A percentile compares a stretch with the other conserved stretches of the same genome.
phyloP scores from a whole-genome alignment of 768 basidiomycete genomes.

The Podaxis rugospora region DNA sequence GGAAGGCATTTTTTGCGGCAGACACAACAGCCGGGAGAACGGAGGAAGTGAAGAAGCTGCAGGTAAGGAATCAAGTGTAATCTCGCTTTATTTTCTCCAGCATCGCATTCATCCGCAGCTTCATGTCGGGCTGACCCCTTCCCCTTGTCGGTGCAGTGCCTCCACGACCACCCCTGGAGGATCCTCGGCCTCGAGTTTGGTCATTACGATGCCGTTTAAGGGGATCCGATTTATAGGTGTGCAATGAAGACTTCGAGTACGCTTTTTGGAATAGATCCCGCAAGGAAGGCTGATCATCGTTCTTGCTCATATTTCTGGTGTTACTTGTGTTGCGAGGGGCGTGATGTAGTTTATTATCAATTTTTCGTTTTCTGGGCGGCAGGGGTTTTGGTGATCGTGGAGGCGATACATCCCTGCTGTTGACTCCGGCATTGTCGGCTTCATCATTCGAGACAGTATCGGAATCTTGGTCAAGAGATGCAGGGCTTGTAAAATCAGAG shows the following conservation, averaged over 20 bases:
- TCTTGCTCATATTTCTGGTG: slow-evolving; percentile 12
- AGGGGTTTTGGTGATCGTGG: slow-evolving; percentile 1
- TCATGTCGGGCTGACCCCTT: slow-evolving; percentile 65
- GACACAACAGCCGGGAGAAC: neutral
- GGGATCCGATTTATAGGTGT: slow-evolving; percentile 50
- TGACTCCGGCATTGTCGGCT: neutral
- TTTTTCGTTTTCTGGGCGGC: slow-evolving; percentile 13
- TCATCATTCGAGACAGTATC: neutral
- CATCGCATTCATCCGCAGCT: slow-evolving; percentile 80
- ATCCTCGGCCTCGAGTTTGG: slow-evolving; percentile 7
- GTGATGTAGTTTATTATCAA: slow-evolving; percentile 16
- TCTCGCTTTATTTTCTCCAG: slow-evolving; percentile 81
- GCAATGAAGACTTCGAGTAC: slow-evolving; percentile 54
- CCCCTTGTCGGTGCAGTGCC: slow-evolving; percentile 24
- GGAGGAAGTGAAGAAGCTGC: neutral
- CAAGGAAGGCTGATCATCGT: slow-evolving; percentile 32
- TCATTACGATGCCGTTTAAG: slow-evolving; percentile 12
- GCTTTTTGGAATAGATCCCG: slow-evolving; percentile 62
- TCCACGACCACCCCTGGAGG: slow-evolving; percentile 20
- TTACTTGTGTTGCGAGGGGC: slow-evolving; percentile 8
- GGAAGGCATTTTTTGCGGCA: neutral
- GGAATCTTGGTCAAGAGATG: neutral
- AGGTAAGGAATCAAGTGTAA: slow-evolving; percentile 12
- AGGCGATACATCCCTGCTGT: neutral
- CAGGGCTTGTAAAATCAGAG: neutral